Evolutionary conservation across 2,329 filamentous ascomycete species (phyloP).

Genomic region (Hypoxylon sp.): DNA sequence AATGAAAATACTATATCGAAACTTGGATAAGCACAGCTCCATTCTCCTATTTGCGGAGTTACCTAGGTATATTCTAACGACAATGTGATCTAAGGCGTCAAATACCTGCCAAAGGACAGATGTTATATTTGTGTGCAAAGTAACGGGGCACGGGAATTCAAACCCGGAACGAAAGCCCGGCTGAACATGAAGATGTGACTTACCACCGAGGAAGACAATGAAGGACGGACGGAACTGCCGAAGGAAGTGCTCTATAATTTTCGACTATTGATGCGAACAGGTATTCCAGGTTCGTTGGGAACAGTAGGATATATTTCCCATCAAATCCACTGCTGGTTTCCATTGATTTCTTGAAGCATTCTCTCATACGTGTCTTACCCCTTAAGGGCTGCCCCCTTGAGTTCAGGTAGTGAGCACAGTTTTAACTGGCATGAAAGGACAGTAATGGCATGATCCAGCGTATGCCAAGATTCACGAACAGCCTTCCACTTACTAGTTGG

Average conservation of each 20-base stretch:
- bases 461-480: not conserved
- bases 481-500: not conserved
- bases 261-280: not conserved
- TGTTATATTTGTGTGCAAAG: not conserved
- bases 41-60: not conserved
- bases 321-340: not conserved
- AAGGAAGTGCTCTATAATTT: conserved; percentile 2
- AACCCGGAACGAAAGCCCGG: conserved; percentile 12
- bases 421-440: not conserved
- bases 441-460: not conserved
- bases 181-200: conserved; percentile 17
- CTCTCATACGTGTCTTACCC: not conserved
- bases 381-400: not conserved
- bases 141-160: conserved; percentile 9
- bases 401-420: not conserved
- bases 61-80: not conserved
- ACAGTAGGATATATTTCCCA: not conserved
- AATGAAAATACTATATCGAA: not conserved
- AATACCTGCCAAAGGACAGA: not conserved
- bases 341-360: not conserved
- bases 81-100: not conserved
- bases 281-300: not conserved
- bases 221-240: conserved; percentile 22
- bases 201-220: not conserved
- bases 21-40: not conserved